Percentiles rank a stretch among this genome's conserved stretches.
phyloP scores from a whole-genome alignment of 768 basidiomycete genomes.

The Kwoniella europaea region DNA sequence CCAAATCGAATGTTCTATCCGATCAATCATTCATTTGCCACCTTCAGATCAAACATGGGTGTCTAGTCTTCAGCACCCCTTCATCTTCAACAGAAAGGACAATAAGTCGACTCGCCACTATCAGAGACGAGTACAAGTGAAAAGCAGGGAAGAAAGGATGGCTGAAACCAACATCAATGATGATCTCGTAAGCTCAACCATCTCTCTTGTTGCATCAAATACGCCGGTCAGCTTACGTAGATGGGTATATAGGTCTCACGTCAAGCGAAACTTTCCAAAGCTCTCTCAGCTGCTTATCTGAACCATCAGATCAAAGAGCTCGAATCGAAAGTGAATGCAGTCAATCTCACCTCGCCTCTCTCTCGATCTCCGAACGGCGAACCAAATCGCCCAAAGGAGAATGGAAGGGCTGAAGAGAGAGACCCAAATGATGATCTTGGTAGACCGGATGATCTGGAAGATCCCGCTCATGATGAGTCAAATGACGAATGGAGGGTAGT shows the following conservation, averaged over 20 bases:
- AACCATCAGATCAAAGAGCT: slow-evolving; percentile 55
- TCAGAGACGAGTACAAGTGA: not conserved
- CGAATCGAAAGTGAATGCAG: slow-evolving; percentile 45
- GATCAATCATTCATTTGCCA: slow-evolving; percentile 13
- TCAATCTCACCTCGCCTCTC: slow-evolving; percentile 11
- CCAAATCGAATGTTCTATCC: slow-evolving; percentile 5
- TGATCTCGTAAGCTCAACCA: slow-evolving; percentile 5
- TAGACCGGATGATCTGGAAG: slow-evolving; percentile 25
- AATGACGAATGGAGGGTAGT: slow-evolving; percentile 42
- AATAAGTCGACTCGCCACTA: not conserved
- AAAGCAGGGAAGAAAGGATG: not conserved
- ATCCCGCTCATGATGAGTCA: slow-evolving; percentile 15
- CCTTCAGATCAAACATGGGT: slow-evolving; percentile 4
- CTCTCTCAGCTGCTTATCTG: slow-evolving; percentile 51
- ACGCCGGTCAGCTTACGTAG: no score
- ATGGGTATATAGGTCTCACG: slow-evolving; percentile 32
- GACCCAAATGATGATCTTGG: slow-evolving; percentile 30
- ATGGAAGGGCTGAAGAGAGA: slow-evolving; percentile 20
- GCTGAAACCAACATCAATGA: not conserved
- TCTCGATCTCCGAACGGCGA: not conserved
- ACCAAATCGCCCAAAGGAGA: not conserved
- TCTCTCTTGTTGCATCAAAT: not conserved
- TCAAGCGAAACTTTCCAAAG: slow-evolving; percentile 51
- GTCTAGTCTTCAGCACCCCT: slow-evolving; percentile 10
- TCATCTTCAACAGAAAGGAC: not conserved